Percentiles rank a stretch among this genome's conserved stretches.
Evolutionary conservation across 2,329 filamentous ascomycete species (phyloP).

Genomic region (Colletotrichum viniferum): DNA sequence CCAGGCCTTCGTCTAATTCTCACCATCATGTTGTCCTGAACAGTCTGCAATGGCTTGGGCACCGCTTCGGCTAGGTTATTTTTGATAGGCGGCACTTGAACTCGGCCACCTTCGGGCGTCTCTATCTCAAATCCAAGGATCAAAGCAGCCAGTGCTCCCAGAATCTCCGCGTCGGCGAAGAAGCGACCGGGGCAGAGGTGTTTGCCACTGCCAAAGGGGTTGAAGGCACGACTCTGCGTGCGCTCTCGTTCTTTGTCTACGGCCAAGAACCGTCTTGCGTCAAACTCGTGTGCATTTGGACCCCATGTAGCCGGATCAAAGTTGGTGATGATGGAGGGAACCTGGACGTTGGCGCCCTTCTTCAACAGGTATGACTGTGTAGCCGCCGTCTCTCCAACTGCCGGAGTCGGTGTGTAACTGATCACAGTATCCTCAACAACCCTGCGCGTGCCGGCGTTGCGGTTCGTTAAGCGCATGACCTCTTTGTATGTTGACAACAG

Average conservation of each 20-base stretch:
- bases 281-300: slow-evolving; percentile 24
- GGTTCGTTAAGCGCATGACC: slow-evolving; percentile 9
- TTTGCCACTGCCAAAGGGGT: slow-evolving; percentile 37
- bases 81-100: background rate
- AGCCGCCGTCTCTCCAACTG: background rate
- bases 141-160: slow-evolving; percentile 25
- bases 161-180: slow-evolving; percentile 35
- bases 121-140: slow-evolving; percentile 29
- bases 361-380: background rate
- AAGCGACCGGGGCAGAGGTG: slow-evolving; percentile 37
- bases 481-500: slow-evolving; percentile 1
- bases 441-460: background rate
- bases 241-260: slow-evolving; percentile 24
- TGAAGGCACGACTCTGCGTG: slow-evolving; percentile 24
- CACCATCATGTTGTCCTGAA: background rate
- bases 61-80: slow-evolving; percentile 5
- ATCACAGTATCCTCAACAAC: slow-evolving; percentile 1
- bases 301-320: slow-evolving; percentile 28
- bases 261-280: slow-evolving; percentile 28
- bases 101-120: background rate
- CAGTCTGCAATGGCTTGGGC: background rate
- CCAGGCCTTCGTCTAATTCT: background rate
- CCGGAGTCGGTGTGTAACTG: background rate
- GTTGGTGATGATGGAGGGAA: slow-evolving; percentile 30
- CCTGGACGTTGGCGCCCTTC: slow-evolving; percentile 22